These are phyloP conservation scores for Naganishia randhawae DNA, from an alignment of 768 basidiomycete species.

Conservation along the genomic window DNA sequence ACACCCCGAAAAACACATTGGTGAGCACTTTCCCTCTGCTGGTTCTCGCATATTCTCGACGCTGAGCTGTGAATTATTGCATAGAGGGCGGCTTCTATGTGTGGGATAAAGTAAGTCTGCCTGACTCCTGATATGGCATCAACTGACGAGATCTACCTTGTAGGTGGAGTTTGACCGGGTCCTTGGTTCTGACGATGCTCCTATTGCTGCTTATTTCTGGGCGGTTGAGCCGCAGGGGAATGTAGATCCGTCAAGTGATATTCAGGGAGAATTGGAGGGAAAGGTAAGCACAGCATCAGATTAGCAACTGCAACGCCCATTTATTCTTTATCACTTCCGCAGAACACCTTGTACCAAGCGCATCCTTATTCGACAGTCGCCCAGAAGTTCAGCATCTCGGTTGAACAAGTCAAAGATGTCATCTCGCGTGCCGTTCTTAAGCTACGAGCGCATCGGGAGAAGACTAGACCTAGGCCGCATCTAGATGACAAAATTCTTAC, in stretches of 20 bases:
- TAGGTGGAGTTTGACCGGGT: slow-evolving; percentile 48
- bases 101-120: slow-evolving; percentile 40
- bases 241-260: slow-evolving; percentile 51
- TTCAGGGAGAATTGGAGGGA: slow-evolving; percentile 51
- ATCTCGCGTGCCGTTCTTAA: slow-evolving; percentile 35
- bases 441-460: slow-evolving; percentile 49
- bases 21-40: slow-evolving; percentile 26
- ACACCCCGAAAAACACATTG: slow-evolving; percentile 39
- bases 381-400: slow-evolving; percentile 26
- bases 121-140: background rate
- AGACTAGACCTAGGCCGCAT: slow-evolving; percentile 51
- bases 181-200: slow-evolving; percentile 41
- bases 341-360: slow-evolving; percentile 44
- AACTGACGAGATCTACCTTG: background rate
- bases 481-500: slow-evolving; percentile 55
- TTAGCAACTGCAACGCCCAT: slow-evolving; percentile 7
- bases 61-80: background rate
- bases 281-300: slow-evolving; percentile 36
- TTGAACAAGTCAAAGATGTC: slow-evolving; percentile 37
- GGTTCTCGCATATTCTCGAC: background rate
- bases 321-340: background rate
- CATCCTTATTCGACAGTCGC: slow-evolving; percentile 28
- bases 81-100: slow-evolving; percentile 54
- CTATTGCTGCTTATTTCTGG: slow-evolving; percentile 48
- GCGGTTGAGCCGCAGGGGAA: slow-evolving; percentile 51